These are phyloP conservation scores for Pseudogymnoascus sp. DNA, from an alignment of 2,329 filamentous ascomycete species.

Conservation along the genomic window DNA sequence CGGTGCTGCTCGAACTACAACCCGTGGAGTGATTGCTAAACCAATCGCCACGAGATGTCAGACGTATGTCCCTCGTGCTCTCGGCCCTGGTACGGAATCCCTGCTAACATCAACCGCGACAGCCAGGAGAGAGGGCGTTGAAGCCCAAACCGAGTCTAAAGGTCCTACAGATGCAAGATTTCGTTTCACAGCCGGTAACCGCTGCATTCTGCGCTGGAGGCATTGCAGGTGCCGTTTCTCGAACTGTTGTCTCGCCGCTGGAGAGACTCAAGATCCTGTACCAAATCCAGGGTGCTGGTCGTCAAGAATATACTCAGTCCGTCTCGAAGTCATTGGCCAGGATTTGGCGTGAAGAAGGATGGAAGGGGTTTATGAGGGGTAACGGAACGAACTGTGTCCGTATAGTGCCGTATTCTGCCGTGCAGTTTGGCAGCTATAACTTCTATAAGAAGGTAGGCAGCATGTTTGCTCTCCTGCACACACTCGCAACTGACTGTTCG, in stretches of 20 bases:
- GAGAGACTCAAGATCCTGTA: constrained; percentile 97
- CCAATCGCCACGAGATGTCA: constrained; percentile 7
- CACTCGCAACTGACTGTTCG: constrained; percentile 9
- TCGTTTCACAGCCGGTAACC: constrained; percentile 72
- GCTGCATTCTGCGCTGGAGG: constrained; percentile 93
- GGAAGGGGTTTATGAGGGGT: constrained; percentile 93
- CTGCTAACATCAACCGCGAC: background rate
- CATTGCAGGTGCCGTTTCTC: constrained; percentile 90
- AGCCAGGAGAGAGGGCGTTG: constrained; percentile 23
- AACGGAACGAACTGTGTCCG: constrained; percentile 98
- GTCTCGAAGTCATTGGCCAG: constrained; percentile 83
- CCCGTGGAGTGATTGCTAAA: constrained; percentile 3
- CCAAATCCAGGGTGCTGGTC: constrained; percentile 84
- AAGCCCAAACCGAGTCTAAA: constrained; percentile 27
- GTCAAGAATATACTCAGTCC: constrained; percentile 88
- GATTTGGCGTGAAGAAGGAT: constrained; percentile 96
- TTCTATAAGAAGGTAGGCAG: constrained; percentile 80
- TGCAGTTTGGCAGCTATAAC: constrained; percentile 97
- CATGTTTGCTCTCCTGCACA: background rate
- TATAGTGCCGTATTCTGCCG: constrained; percentile 95
- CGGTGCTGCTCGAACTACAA: background rate
- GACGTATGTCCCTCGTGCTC: background rate
- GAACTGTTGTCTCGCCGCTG: constrained; percentile 92
- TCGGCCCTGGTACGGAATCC: background rate
- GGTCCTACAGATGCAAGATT: constrained; percentile 32